phyloP scores from a whole-genome alignment of 1,139 yeast species.

The Candida sp. region DNA sequence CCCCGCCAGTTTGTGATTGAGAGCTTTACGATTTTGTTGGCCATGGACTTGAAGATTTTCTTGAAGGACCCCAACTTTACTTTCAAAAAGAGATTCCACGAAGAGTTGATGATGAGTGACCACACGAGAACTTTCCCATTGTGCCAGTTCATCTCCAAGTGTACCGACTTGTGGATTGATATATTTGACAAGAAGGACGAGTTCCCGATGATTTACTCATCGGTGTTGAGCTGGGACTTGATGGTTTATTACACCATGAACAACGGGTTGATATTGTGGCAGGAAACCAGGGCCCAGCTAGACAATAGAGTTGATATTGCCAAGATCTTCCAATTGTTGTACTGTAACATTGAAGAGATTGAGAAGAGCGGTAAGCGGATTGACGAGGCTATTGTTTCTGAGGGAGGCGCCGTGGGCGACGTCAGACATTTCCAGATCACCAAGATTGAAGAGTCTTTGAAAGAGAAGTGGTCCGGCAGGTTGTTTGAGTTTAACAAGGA shows the following conservation, averaged over 20 bases:
- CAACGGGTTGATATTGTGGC: slow-evolving; percentile 70
- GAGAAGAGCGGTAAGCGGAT: slow-evolving; percentile 28
- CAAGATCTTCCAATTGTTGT: slow-evolving; percentile 47
- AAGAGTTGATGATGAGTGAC: slow-evolving; percentile 57
- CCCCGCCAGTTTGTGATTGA: slow-evolving; percentile 47
- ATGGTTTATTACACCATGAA: slow-evolving; percentile 61
- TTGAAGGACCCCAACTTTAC: slow-evolving; percentile 59
- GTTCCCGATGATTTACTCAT: slow-evolving; percentile 44
- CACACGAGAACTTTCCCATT: slow-evolving; percentile 49
- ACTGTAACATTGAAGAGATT: slow-evolving; percentile 34
- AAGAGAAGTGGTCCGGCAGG: slow-evolving; percentile 36
- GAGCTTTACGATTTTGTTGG: slow-evolving; percentile 43
- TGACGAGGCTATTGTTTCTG: slow-evolving; percentile 49
- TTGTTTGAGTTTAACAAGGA: slow-evolving; percentile 54
- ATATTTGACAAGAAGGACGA: slow-evolving; percentile 36
- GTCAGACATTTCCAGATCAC: slow-evolving; percentile 61
- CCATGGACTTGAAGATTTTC: slow-evolving; percentile 57
- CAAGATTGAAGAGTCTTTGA: slow-evolving; percentile 39
- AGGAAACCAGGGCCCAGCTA: slow-evolving; percentile 60
- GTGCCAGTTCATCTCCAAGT: slow-evolving; percentile 37
- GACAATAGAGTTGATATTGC: slow-evolving; percentile 50
- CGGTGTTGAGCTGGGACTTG: slow-evolving; percentile 58
- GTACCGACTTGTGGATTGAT: slow-evolving; percentile 42
- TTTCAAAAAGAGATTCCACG: slow-evolving; percentile 61
- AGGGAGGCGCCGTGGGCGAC: slow-evolving; percentile 42